Evolutionary conservation across 2,329 filamentous ascomycete species (phyloP), one percentile per base, ranked within the genome.

Genomic region (Sclerotiophoma versabilis): DNA sequence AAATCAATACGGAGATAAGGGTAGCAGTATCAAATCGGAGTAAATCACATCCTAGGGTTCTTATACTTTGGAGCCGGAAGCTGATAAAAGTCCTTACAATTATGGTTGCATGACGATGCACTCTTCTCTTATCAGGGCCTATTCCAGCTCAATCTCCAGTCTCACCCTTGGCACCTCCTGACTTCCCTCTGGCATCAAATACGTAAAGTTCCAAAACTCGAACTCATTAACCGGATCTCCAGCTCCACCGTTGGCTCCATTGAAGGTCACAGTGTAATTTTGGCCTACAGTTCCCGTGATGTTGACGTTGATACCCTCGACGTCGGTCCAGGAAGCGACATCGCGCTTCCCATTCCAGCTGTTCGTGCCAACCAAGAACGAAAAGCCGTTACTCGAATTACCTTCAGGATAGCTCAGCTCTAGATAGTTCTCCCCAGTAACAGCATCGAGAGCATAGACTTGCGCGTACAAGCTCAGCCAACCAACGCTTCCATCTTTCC

Each of bases 401-500:
- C 83, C 84, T 12, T 72, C 59, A 0, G 84, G 84, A 57, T 87
- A 87, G 0, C 79, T 78, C 2, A 87, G 65, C 10, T 76, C 77
- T 6, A 88, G 70, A 0, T 79, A 59, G 2, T 53, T 52, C 11
- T 64, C 58, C 1, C 62, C 58, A 0, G 64, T 70, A 5, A 48
- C 42, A 10, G 62, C 71, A 33, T 57, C 44, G 11, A 74, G 43
- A 4, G 65, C 65, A 14, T 55, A 59, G 0, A 64, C 65, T 30
- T 72, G 65, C 2, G 71, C 63, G 36, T 73, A 70, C 20, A 74
- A 17, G 2, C 55, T 70, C 11, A 72, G 26, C 62, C 64, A 71
- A 4, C 72, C 72, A 0, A 74, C 68, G 29, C 44, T 68, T 0
- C 61, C 65, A 26, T 72, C 69, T 14, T 59, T 57, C 0, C 71